Evolutionary conservation across 495 filamentous ascomycete species (phyloP).

Genomic region (Penicillium riverlandense): DNA sequence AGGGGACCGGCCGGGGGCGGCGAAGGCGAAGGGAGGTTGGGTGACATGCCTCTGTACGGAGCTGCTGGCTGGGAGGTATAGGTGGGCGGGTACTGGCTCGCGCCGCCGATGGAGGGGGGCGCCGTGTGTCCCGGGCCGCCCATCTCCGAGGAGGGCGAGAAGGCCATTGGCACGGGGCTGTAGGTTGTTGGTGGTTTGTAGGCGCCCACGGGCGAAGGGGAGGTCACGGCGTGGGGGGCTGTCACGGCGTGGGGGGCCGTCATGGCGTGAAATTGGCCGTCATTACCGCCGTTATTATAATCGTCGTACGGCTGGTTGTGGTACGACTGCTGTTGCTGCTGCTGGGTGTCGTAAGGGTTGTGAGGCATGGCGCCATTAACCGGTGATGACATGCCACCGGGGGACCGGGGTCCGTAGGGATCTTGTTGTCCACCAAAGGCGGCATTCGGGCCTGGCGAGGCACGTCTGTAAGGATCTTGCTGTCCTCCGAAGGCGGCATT

Average conservation of each 20-base stretch:
- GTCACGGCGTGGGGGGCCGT: conserved; percentile 7
- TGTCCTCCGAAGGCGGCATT: not conserved
- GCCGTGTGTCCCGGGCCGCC: not conserved
- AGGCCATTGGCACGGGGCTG: conserved; percentile 9
- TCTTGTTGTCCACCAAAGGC: conserved; percentile 9
- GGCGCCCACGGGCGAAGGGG: conserved; percentile 15
- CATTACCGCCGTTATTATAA: conserved; percentile 7
- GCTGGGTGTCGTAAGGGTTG: conserved; percentile 20
- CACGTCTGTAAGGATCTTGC: conserved; percentile 12
- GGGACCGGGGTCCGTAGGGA: conserved; percentile 17
- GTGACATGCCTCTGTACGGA: conserved; percentile 18
- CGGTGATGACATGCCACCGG: conserved; percentile 16
- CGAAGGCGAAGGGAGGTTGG: conserved; percentile 16
- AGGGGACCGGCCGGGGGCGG: conserved; percentile 26
- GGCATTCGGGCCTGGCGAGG: conserved; percentile 11
- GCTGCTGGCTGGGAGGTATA: conserved; percentile 16
- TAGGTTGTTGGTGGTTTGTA: conserved; percentile 19
- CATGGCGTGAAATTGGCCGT: not conserved
- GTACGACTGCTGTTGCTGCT: conserved; percentile 17
- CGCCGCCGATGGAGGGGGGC: conserved; percentile 19
- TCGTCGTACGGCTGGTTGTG: conserved; percentile 18
- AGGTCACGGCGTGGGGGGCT: conserved; percentile 12
- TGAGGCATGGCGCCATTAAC: conserved; percentile 5
- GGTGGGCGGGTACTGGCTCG: conserved; percentile 20
- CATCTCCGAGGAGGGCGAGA: conserved; percentile 7